phyloP scores from a whole-genome alignment of 345 rosid genomes.

The Chamaenerion angustifolium region DNA sequence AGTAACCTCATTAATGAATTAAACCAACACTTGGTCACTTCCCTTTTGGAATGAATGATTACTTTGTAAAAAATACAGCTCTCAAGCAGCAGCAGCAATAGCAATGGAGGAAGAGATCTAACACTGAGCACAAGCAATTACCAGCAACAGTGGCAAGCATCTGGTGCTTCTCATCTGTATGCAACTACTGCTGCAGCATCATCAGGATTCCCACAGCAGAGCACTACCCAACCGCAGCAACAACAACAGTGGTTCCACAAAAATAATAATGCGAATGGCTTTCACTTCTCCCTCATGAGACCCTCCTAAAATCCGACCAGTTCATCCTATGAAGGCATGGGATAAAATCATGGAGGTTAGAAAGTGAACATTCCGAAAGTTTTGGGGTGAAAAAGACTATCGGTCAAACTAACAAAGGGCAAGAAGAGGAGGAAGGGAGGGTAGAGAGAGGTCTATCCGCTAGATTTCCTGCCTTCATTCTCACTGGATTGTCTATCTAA shows the following conservation, averaged over 20 bases:
- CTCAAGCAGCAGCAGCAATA: constrained; percentile 27
- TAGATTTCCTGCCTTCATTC: constrained; percentile 12
- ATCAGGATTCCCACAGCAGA: constrained; percentile 95
- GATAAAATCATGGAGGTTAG: neutral
- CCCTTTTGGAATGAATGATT: too few relatives aligned
- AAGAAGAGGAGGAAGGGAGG: neutral
- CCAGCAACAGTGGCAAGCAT: constrained; percentile 26
- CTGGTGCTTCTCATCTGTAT: constrained; percentile 35
- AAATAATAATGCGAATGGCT: constrained; percentile 17
- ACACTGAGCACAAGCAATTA: constrained; percentile 7
- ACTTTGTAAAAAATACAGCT: too few relatives aligned
- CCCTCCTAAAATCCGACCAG: constrained; percentile 11
- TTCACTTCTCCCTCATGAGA: constrained; percentile 33
- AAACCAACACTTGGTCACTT: too few relatives aligned
- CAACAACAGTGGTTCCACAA: constrained; percentile 40
- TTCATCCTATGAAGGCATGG: neutral
- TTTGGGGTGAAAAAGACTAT: constrained; percentile 7
- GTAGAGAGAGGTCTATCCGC: constrained; percentile 10
- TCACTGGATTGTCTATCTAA: constrained; percentile 9
- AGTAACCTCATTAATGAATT: neutral
- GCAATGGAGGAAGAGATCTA: constrained; percentile 1
- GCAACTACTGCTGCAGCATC: constrained; percentile 98
- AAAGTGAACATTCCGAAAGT: neutral
- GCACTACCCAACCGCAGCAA: constrained; percentile 14
- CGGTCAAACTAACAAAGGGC: constrained; percentile 28